Base-by-base conservation (phyloP, 2,329 filamentous ascomycete species). In the Ustulina deusta region DNA sequence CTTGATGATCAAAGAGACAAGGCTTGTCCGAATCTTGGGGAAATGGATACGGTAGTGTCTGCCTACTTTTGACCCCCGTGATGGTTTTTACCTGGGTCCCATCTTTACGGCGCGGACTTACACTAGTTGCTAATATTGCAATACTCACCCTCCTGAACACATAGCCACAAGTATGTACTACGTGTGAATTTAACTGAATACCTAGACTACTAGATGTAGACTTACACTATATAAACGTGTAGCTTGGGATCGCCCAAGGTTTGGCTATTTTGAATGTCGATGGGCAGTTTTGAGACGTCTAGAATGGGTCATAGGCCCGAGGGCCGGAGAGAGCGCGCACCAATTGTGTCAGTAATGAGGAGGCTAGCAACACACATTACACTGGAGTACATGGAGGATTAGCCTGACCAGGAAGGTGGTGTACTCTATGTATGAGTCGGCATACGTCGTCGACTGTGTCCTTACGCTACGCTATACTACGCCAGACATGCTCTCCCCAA, bases 341-440 rank as follows among this genome's bases (percentile, higher is more conserved):
- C 65, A 70, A 66, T 70, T 51, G 51, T 56, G 52, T 59, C 15
- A 49, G 44, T 20, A 29, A 38, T 61, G 61, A 49, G 38, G 40
- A 54, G 36, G 5, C 34, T 20, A 57, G 44, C 25, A 32, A 38
- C n/a, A 61, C n/a, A 61, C 44, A 54, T 63, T 60, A 60, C 51
- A 56, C 59, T 64, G 51, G 56, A 60, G 54, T 46, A 46, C 9
- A 44, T 60, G 60, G 59, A 69, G 56, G 63, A 65, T 64, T 69
- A 65, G 42, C 69, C 64, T 63, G 64, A 63, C 57, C 40, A 55
- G 66, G 69, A 69, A 69, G 66, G 63, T 71, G 59, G 63, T 71
- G 63, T 38, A 54, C n/a, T 46, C n/a, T 38, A 10, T 20, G 34
- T 51, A 36, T 27, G 56, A 62, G 54, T 56, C 51, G 63, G 44